Conservation (phyloP, 2,329 filamentous ascomycete genomes). For the Pseudogymnoascus sp. region DNA sequence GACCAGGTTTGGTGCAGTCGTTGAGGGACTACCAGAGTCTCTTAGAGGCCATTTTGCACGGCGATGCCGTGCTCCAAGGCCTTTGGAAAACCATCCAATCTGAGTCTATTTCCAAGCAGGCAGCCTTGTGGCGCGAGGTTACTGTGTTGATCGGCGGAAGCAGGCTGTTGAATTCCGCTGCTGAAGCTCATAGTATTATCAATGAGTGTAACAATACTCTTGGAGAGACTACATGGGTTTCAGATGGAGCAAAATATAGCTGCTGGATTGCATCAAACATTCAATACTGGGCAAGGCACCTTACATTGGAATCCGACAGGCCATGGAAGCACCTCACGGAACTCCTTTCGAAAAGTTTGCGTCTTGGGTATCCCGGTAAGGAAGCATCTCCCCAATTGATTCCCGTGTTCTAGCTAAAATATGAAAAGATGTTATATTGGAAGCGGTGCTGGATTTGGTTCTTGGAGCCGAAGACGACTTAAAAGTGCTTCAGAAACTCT, state of each 20-base stretch:
- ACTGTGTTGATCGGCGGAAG: constrained; percentile 51
- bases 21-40: constrained; percentile 35
- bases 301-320: constrained; percentile 16
- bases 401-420: neutral
- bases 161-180: constrained; percentile 47
- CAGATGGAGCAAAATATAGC: constrained; percentile 24
- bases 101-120: constrained; percentile 35
- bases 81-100: constrained; percentile 38
- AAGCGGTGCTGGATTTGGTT: neutral
- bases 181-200: constrained; percentile 42
- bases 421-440: neutral
- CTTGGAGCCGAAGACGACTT: constrained; percentile 13
- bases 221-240: constrained; percentile 25
- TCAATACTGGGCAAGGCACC: constrained; percentile 19
- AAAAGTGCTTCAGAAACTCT: constrained; percentile 19
- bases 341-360: constrained; percentile 24
- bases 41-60: constrained; percentile 36
- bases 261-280: constrained; percentile 27
- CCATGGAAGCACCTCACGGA: constrained; percentile 24
- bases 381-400: neutral
- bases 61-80: constrained; percentile 32
- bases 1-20: constrained; percentile 28
- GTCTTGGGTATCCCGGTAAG: constrained; percentile 27
- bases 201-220: constrained; percentile 24
- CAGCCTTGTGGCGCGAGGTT: constrained; percentile 55